Conservation (phyloP, 78 protist species). For the Polysphondylium violaceum region DNA sequence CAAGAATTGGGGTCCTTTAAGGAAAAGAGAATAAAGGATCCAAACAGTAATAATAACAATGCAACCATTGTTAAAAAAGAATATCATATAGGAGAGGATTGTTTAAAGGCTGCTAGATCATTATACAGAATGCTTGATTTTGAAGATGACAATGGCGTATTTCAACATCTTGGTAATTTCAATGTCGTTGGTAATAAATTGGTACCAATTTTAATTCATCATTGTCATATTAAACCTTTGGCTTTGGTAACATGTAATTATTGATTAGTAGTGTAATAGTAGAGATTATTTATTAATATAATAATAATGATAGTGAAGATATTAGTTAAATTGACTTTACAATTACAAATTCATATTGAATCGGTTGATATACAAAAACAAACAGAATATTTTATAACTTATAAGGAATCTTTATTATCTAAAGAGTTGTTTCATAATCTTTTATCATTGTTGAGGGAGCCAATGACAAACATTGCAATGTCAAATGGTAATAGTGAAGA, state of each 20-base stretch:
- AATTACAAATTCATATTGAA: constrained; percentile 2
- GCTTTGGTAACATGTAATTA: constrained; percentile 19
- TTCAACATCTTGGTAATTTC: background rate
- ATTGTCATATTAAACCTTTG: constrained; percentile 10
- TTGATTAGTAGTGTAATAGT: background rate
- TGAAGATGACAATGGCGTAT: constrained; percentile 17
- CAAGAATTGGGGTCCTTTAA: too few relatives aligned
- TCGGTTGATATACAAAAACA: constrained; percentile 29
- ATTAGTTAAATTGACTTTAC: constrained; percentile 51
- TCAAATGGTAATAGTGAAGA: constrained; percentile 14
- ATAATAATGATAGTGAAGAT: constrained; percentile 18
- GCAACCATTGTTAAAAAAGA: background rate
- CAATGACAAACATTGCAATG: constrained; percentile 7
- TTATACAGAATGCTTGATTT: background rate
- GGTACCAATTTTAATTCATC: background rate
- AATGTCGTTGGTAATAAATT: constrained; percentile 15
- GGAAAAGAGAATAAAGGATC: too few relatives aligned
- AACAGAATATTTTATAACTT: background rate
- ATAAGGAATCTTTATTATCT: constrained; percentile 24
- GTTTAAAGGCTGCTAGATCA: background rate
- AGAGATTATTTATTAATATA: background rate
- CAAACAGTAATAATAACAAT: too few relatives aligned
- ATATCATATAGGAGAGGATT: background rate
- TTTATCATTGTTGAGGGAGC: constrained; percentile 5
- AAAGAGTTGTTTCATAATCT: background rate